A percentile compares a stretch with the other conserved stretches of the same genome.
phyloP scores from a whole-genome alignment of 1,284 basidiomycete genomes.

The Melampsora americana region DNA sequence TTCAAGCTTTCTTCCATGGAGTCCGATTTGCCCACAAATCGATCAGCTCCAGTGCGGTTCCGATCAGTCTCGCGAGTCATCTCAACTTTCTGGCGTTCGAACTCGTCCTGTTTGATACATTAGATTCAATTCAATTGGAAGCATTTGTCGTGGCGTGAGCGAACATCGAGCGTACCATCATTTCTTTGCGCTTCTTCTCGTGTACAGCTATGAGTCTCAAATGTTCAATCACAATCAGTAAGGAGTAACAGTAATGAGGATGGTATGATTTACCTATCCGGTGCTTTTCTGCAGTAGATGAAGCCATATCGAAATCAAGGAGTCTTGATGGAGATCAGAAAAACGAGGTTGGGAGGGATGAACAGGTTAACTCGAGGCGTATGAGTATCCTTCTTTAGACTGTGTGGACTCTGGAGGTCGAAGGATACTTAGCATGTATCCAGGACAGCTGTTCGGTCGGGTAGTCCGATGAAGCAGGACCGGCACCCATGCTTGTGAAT shows the following conservation, averaged over 20 bases:
- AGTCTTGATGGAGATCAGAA: no score
- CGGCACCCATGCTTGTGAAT: no score
- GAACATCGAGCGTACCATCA: conserved; percentile 58
- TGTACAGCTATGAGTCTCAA: conserved; percentile 27
- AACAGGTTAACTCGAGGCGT: no score
- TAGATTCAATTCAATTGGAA: background rate
- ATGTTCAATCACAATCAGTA: background rate
- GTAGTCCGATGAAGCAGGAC: no score
- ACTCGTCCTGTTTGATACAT: conserved; percentile 63
- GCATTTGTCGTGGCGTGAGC: conserved; percentile 7
- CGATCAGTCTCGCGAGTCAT: conserved; percentile 60
- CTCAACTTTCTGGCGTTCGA: conserved; percentile 78
- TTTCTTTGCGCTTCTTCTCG: conserved; percentile 72
- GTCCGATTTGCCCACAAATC: conserved; percentile 91
- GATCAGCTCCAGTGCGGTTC: conserved; percentile 60
- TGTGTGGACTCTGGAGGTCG: no score
- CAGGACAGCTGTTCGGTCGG: no score
- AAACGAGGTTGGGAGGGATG: no score
- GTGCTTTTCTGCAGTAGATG: conserved; percentile 44
- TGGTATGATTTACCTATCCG: conserved; percentile 19
- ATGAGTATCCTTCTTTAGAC: no score
- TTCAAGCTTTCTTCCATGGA: conserved; percentile 92
- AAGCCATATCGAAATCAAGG: conserved; percentile 16
- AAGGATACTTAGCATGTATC: no score
- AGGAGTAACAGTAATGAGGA: background rate